Conservation (phyloP, 106 monocot genomes). For the Xerophyta viscosa region DNA sequence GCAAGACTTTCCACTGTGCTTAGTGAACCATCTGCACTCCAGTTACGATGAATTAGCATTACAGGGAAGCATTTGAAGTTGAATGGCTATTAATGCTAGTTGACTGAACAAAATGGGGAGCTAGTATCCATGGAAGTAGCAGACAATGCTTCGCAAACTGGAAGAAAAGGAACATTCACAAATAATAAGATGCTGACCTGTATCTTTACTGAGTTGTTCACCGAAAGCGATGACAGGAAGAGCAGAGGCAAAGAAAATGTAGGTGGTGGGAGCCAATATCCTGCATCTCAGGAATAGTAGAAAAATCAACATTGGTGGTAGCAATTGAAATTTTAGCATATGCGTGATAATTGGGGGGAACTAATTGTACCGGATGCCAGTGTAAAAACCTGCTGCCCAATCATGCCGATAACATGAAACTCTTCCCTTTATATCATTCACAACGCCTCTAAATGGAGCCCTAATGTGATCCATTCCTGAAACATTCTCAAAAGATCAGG, state of each 20-base stretch:
- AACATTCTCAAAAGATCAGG: too few relatives aligned
- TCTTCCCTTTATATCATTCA: constrained; percentile 62
- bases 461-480: constrained; percentile 26
- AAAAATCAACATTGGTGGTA: neutral
- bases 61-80: too few relatives aligned
- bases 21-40: constrained; percentile 49
- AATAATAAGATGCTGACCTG: too few relatives aligned
- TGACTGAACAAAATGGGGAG: too few relatives aligned
- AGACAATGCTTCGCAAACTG: too few relatives aligned
- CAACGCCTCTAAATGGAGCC: constrained; percentile 42
- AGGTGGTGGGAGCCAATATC: constrained; percentile 80
- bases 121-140: too few relatives aligned
- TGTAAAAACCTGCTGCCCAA: constrained; percentile 49
- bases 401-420: constrained; percentile 62
- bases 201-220: constrained; percentile 74
- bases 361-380: constrained; percentile 53
- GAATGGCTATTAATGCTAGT: too few relatives aligned
- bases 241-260: constrained; percentile 93
- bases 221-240: constrained; percentile 93
- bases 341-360: neutral
- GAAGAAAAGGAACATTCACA: too few relatives aligned
- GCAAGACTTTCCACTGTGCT: constrained; percentile 68
- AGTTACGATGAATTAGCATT: too few relatives aligned
- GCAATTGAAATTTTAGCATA: too few relatives aligned
- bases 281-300: constrained; percentile 24